phyloP scores from a whole-genome alignment of 2,329 filamentous ascomycete species.

The Aspergillus fructus region DNA sequence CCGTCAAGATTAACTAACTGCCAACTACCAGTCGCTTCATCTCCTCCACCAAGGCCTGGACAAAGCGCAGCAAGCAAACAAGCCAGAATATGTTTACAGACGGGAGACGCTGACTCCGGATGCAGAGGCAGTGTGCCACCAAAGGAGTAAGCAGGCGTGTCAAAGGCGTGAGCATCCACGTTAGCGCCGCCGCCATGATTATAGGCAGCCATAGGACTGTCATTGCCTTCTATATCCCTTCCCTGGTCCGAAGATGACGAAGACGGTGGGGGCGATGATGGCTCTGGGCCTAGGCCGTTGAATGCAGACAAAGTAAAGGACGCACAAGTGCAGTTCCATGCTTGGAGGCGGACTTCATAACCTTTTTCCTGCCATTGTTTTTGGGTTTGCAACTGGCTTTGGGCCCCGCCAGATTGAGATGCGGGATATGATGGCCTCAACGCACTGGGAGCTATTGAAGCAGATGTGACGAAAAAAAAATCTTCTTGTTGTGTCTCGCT shows the following conservation, averaged over 20 bases:
- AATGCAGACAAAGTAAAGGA: slow-evolving; percentile 77
- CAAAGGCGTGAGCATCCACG: not conserved
- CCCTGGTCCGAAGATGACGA: not conserved
- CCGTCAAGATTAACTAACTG: slow-evolving; percentile 45
- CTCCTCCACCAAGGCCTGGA: slow-evolving; percentile 52
- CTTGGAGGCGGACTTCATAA: slow-evolving; percentile 71
- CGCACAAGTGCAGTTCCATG: slow-evolving; percentile 90
- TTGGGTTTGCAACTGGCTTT: slow-evolving; percentile 19
- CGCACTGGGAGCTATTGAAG: slow-evolving; percentile 35
- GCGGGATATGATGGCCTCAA: slow-evolving; percentile 21
- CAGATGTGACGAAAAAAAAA: slow-evolving; percentile 67
- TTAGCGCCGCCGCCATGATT: too few relatives aligned
- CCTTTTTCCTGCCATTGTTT: slow-evolving; percentile 25
- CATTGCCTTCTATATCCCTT: slow-evolving; percentile 13
- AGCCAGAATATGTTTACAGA: slow-evolving; percentile 90
- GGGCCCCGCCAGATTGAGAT: slow-evolving; percentile 12
- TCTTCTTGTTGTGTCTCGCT: slow-evolving; percentile 14
- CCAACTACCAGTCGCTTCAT: slow-evolving; percentile 22
- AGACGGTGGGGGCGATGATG: not conserved
- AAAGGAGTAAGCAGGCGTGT: slow-evolving; percentile 29
- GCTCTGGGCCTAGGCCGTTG: slow-evolving; percentile 37
- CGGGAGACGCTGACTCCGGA: slow-evolving; percentile 20
- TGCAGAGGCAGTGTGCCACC: slow-evolving; percentile 35
- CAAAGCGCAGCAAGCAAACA: slow-evolving; percentile 73
- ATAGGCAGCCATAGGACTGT: not conserved